Evolutionary conservation across 1,284 basidiomycete genomes (phyloP), one percentile per base, ranked within the genome.

Genomic region (Microbotryum lychnidis-dioicae): DNA sequence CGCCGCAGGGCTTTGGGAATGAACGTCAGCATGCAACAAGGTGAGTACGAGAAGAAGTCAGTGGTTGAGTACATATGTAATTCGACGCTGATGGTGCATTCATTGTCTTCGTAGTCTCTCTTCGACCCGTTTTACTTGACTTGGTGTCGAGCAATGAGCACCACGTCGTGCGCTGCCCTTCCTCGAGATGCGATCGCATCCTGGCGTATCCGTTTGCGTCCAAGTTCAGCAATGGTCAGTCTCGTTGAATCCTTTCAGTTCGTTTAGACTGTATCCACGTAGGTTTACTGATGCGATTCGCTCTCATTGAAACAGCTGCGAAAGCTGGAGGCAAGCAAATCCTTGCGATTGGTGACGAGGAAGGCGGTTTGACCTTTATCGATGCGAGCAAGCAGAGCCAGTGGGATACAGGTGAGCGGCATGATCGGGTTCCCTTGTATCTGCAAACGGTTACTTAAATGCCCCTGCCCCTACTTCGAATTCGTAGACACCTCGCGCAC

Each of bases 171-270:
- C 52, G 69, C 16, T 63, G 65, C 46, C 60, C 62, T 2, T 71
- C 70, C 3, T 16, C 47, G 2, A 55, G 60, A 9, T 16, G 45
- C 9, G 20, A 55, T 18, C 58, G 70, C 3, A 57, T 61, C 50
- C 69, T 64, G 50, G 67, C 71, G 2, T 68, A 68, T 18, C 71
- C 71, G 0, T 72, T 72, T 47, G 67, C 69, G 7, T 56, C 67
- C 44, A 64, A 60, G 8, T 71, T 63, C 56, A 58, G 61, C 42
- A 56, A 69, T n/a, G 61, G 70, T 70, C 9, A 37, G 66, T 49
- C 4, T 6, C 53, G 6, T 27, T 29, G 29, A 2, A 7, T 47
- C 3, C 14, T 6, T 0, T 10, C 2, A 20, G 4, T 0, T 10
- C 4, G 0, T 18, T 1, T 10, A 10, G 4, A 4, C 12, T 20